Evolutionary conservation across 345 rosid genomes (phyloP), one percentile per base, ranked within the genome.

Genomic region (Brassica juncea): DNA sequence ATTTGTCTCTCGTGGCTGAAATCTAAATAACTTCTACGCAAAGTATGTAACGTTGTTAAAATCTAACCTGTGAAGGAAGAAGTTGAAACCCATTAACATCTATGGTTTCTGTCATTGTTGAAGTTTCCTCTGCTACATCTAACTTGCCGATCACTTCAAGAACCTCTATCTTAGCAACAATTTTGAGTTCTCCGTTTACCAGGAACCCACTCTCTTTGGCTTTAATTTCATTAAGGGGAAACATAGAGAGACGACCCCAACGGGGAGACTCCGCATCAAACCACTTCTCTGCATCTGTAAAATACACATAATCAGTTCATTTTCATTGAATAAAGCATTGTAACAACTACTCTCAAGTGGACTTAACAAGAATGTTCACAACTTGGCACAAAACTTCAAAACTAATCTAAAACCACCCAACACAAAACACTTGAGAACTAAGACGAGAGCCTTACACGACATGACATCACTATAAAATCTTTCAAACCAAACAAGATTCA

Each of bases 161-260:
- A 72, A 71, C 71, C 4, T 21, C 14, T 39, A 94, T 86, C 84
- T 88, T 90, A 49, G 88, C 96, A 82, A 89, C 94, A 76, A 94
- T 78, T 8, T 84, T 68, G 68, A 87, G 84, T 0, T 85, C 79
- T 70, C 90, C 94, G 69, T 88, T 86, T 31, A 79, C 83, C 78
- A 89, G 80, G 79, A 81, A 66, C 7, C 76, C 77, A 12, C 68
- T 8, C 34, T 66, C 28, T 30, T 30, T 66, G 5, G n/a, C n/a
- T n/a, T n/a, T n/a, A n/a, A 78, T 19, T 55, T 64, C 3, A 5
- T 8, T 37, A 1, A 27, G 47, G 4, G 44, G 25, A 2, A 77
- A 2, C 67, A 78, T 71, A 1, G 28, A 19, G 6, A 21, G n/a
- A 62, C 8, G 16, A 55, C 72, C 76, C 31, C 30, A 55, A 15